These are phyloP conservation scores for Posidonia oceanica DNA, from an alignment of 116 monocot species.

Conservation along the genomic window DNA sequence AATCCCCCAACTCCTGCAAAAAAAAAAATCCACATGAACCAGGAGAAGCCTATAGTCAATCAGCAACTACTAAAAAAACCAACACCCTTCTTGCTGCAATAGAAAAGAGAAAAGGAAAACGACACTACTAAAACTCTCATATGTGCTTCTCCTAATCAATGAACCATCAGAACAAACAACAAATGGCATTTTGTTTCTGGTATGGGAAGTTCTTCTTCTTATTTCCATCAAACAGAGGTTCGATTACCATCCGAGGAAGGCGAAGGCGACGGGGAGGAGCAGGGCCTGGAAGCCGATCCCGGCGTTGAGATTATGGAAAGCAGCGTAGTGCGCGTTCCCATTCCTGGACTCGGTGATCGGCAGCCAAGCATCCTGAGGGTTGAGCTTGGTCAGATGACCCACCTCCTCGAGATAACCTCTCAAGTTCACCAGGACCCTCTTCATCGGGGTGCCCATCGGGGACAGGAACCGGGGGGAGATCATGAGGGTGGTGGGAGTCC, in stretches of 20 bases:
- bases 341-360: slow-evolving; percentile 88
- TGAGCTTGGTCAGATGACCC: slow-evolving; percentile 83
- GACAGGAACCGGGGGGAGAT: slow-evolving; percentile 43
- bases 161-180: no score
- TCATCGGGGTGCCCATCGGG: slow-evolving; percentile 43
- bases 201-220: no score
- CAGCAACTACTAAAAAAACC: no score
- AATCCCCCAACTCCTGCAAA: no score
- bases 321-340: slow-evolving; percentile 89
- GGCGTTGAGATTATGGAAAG: slow-evolving; percentile 83
- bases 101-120: no score
- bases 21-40: no score
- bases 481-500: no score
- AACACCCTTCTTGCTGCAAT: no score
- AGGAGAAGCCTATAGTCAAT: no score
- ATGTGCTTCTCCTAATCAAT: no score
- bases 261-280: slow-evolving; percentile 79
- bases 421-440: slow-evolving; percentile 58
- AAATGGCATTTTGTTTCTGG: no score
- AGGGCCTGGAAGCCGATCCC: slow-evolving; percentile 94
- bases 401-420: slow-evolving; percentile 80
- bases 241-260: slow-evolving; percentile 69
- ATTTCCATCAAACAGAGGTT: slow-evolving; percentile 21
- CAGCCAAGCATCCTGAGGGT: slow-evolving; percentile 95
- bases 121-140: no score